Conservation (phyloP, 768 basidiomycete genomes). For the Calocera viscosa region DNA sequence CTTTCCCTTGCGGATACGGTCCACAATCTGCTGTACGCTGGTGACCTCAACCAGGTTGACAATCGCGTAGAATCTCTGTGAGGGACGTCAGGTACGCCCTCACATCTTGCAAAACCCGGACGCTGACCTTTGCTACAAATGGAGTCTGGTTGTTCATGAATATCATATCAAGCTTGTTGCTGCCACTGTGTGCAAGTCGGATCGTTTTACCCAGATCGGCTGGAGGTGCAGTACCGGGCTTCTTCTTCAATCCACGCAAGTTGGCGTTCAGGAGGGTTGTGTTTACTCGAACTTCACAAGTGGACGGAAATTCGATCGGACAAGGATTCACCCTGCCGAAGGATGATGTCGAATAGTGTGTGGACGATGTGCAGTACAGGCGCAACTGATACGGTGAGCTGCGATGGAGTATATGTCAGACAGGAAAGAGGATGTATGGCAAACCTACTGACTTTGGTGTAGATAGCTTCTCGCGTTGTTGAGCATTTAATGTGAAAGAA, state of each 20-base stretch:
- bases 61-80: constrained; percentile 76
- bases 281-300: constrained; percentile 85
- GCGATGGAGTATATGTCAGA: constrained; percentile 11
- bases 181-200: constrained; percentile 33
- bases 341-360: constrained; percentile 45
- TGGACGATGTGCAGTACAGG: constrained; percentile 77
- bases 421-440: neutral
- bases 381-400: constrained; percentile 69
- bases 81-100: neutral
- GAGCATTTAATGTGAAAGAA: constrained; percentile 50
- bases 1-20: constrained; percentile 54
- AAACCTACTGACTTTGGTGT: constrained; percentile 39
- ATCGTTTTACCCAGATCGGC: constrained; percentile 46
- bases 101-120: neutral
- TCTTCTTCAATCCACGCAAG: constrained; percentile 88
- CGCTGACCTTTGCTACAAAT: constrained; percentile 49
- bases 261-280: constrained; percentile 53
- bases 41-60: constrained; percentile 76
- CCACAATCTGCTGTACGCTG: constrained; percentile 54
- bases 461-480: constrained; percentile 50
- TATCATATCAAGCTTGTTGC: constrained; percentile 72
- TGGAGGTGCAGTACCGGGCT: constrained; percentile 86
- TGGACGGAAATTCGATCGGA: constrained; percentile 81
- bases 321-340: constrained; percentile 46
- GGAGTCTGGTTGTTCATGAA: constrained; percentile 83